These are phyloP conservation scores for Boletus vinaceobasis DNA, from an alignment of 768 basidiomycete species.

Conservation along the genomic window DNA sequence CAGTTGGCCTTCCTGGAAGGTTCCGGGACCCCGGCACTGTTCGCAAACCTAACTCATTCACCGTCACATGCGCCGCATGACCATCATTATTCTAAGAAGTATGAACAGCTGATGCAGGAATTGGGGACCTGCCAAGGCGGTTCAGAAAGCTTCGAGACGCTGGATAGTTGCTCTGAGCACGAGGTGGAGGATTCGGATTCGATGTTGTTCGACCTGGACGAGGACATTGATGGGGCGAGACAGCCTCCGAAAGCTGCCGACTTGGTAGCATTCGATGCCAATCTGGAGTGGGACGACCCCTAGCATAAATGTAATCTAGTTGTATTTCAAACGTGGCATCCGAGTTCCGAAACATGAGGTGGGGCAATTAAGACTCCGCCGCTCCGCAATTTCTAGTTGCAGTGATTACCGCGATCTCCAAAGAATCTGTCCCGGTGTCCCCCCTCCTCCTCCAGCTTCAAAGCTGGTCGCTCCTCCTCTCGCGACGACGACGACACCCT, in stretches of 20 bases:
- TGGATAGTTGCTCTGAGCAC: conserved; percentile 3
- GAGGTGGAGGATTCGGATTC: conserved; percentile 14
- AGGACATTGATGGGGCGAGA: not conserved
- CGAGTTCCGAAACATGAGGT: conserved; percentile 33
- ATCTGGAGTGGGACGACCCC: not conserved
- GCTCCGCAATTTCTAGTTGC: conserved; percentile 24
- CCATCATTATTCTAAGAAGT: conserved; percentile 3
- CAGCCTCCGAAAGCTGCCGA: conserved; percentile 1
- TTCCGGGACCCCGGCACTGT: conserved; percentile 9
- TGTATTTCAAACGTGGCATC: conserved; percentile 21
- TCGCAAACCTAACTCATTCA: not conserved
- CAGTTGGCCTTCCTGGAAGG: conserved; percentile 17
- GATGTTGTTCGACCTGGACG: conserved; percentile 16
- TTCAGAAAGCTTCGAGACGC: conserved; percentile 10
- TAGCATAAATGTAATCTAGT: conserved; percentile 5
- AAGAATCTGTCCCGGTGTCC: conserved; percentile 6
- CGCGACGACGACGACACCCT: conserved; percentile 11
- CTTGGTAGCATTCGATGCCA: not conserved
- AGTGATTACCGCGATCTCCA: conserved; percentile 18
- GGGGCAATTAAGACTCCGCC: conserved; percentile 21
- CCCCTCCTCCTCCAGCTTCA: not conserved
- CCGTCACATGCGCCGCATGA: conserved; percentile 14
- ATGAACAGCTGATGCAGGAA: conserved; percentile 16
- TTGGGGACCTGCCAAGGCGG: not conserved
- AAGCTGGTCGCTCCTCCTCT: conserved; percentile 28